A percentile compares a stretch with the other conserved stretches of the same genome.
phyloP scores from a whole-genome alignment of 306 rosid species.

The Dryas alaskensis region DNA sequence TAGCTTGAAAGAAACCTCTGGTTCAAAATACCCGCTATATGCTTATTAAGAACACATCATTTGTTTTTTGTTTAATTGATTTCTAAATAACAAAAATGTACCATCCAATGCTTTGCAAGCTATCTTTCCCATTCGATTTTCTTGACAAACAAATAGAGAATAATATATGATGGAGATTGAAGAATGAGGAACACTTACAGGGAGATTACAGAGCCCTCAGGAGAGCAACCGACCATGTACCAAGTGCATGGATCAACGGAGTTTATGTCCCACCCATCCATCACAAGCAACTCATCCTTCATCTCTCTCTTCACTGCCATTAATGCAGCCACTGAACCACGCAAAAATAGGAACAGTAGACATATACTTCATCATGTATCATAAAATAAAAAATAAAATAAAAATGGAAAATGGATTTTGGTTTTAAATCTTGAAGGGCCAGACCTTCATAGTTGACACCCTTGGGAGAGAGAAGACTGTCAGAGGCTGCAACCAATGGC shows the following conservation, averaged over 20 bases:
- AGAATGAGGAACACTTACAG: conserved; percentile 51
- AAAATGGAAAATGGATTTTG: conserved; percentile 2
- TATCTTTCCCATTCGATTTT: neutral
- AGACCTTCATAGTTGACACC: conserved; percentile 95
- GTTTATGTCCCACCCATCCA: conserved; percentile 90
- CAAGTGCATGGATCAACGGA: conserved; percentile 99
- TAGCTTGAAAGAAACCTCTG: neutral
- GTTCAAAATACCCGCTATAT: neutral
- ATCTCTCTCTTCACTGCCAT: conserved; percentile 83
- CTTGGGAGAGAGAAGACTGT: conserved; percentile 84
- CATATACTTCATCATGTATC: neutral
- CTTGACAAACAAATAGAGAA: conserved; percentile 5
- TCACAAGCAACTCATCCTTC: conserved; percentile 53
- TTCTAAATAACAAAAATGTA: neutral
- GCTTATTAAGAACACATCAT: neutral
- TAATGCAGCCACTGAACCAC: conserved; percentile 77
- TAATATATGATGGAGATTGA: neutral
- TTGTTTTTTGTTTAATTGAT: neutral
- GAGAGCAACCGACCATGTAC: conserved; percentile 85
- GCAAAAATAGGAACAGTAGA: conserved; percentile 6
- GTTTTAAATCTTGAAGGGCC: conserved; percentile 18
- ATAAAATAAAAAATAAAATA: neutral
- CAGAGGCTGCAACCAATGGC: conserved; percentile 38
- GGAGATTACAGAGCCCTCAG: conserved; percentile 71
- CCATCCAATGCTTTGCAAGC: too few species aligned